phyloP scores from a whole-genome alignment of 2,329 filamentous ascomycete genomes.

The Alternaria consortialis region DNA sequence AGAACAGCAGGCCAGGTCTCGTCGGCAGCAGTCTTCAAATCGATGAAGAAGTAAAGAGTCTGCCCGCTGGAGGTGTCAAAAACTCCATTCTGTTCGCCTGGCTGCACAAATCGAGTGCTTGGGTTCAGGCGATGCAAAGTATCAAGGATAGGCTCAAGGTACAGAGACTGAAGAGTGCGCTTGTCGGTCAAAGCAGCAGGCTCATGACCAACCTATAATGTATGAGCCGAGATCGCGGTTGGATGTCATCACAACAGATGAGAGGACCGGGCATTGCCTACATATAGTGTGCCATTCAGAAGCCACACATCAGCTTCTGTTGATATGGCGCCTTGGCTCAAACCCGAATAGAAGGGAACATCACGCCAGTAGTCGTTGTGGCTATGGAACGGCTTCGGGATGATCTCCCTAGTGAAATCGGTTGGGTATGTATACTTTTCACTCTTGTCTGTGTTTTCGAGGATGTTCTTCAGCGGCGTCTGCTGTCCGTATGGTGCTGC shows the following conservation, averaged over 20 bases:
- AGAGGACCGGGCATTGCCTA: slow-evolving; percentile 41
- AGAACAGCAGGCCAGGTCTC: slow-evolving; percentile 66
- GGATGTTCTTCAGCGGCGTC: slow-evolving; percentile 62
- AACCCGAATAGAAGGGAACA: slow-evolving; percentile 60
- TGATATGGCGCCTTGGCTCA: slow-evolving; percentile 65
- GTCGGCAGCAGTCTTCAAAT: slow-evolving; percentile 67
- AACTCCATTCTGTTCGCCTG: slow-evolving; percentile 65
- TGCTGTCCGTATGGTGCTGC: slow-evolving; percentile 52
- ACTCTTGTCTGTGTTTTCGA: slow-evolving; percentile 63
- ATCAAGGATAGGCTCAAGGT: slow-evolving; percentile 67
- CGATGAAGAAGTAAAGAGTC: slow-evolving; percentile 71
- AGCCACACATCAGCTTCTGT: slow-evolving; percentile 71
- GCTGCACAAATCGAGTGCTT: slow-evolving; percentile 57
- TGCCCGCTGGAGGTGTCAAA: slow-evolving; percentile 67
- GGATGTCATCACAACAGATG: not conserved
- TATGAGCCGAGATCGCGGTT: not conserved
- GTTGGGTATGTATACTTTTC: slow-evolving; percentile 68
- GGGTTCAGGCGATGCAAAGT: slow-evolving; percentile 66
- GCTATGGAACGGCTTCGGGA: slow-evolving; percentile 65
- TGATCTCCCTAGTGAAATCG: slow-evolving; percentile 67
- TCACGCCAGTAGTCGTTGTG: slow-evolving; percentile 69
- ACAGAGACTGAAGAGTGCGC: slow-evolving; percentile 66
- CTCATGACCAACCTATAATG: slow-evolving; percentile 64
- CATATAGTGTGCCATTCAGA: slow-evolving; percentile 63
- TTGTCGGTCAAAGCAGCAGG: slow-evolving; percentile 59